These are phyloP conservation scores for Fraxinus quadrangulata DNA, from an alignment of 257 asterid genomes.

Conservation along the genomic window DNA sequence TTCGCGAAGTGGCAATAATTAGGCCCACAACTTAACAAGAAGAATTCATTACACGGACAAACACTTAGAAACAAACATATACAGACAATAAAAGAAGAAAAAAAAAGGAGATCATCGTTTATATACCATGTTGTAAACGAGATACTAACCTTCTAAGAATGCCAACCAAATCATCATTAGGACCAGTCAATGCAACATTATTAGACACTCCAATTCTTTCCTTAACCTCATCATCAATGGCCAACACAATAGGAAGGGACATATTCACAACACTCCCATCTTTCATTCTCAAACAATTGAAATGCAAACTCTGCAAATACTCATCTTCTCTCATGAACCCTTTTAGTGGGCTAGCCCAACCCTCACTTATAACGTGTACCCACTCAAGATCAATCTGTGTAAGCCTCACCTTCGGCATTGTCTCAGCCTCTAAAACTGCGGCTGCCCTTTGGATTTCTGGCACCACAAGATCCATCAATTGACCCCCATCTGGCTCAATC, in stretches of 20 bases:
- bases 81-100: not conserved
- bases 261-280: slow-evolving; percentile 71
- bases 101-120: not conserved
- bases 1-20: no score
- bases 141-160: slow-evolving; percentile 62
- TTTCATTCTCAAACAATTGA: slow-evolving; percentile 62
- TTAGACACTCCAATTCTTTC: slow-evolving; percentile 44
- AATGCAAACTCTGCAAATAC: slow-evolving; percentile 87
- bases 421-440: slow-evolving; percentile 50
- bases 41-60: not conserved
- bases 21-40: no score
- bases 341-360: slow-evolving; percentile 85
- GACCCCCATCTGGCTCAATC: slow-evolving; percentile 85
- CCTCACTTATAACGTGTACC: slow-evolving; percentile 92
- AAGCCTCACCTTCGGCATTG: slow-evolving; percentile 57
- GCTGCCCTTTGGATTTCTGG: slow-evolving; percentile 49
- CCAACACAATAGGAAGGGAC: slow-evolving; percentile 84
- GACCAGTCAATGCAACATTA: slow-evolving; percentile 61
- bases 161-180: slow-evolving; percentile 56
- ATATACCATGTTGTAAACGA: not conserved
- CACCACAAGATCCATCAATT: slow-evolving; percentile 74
- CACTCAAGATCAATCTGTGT: slow-evolving; percentile 78
- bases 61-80: not conserved
- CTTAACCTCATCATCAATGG: slow-evolving; percentile 65
- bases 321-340: slow-evolving; percentile 88